Percentiles rank a stretch among this genome's conserved stretches.
Evolutionary conservation across 345 rosid genomes (phyloP).

Genomic region (Eucalyptus sp.): DNA sequence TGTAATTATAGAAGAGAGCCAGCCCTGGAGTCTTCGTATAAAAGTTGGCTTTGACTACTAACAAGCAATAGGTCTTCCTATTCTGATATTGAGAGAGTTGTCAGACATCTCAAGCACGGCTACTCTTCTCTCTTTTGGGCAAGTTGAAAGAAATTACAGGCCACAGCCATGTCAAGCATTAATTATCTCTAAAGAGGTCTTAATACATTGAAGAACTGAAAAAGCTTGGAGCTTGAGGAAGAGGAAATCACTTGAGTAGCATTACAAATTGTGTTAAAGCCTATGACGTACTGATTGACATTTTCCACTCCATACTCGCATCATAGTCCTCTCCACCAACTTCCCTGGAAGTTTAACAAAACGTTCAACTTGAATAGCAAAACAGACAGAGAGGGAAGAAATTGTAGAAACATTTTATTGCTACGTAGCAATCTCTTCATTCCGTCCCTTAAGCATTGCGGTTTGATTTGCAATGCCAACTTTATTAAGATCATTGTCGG

Average conservation of each 20-base stretch:
- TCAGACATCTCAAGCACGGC: background rate
- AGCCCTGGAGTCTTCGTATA: background rate
- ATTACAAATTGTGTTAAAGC: constrained; percentile 90
- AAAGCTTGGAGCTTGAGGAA: background rate
- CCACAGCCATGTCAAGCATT: background rate
- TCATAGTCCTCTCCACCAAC: constrained; percentile 69
- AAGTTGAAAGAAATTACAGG: background rate
- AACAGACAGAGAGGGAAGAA: background rate
- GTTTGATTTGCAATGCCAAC: constrained; percentile 95
- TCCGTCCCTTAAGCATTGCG: constrained; percentile 93
- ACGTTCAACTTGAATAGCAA: background rate
- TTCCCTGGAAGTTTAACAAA: constrained; percentile 35
- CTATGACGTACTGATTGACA: constrained; percentile 57
- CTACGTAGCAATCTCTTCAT: constrained; percentile 77
- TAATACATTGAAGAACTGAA: background rate
- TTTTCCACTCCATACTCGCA: constrained; percentile 70
- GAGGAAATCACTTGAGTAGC: constrained; percentile 56
- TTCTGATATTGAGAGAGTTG: background rate
- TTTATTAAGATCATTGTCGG: constrained; percentile 61
- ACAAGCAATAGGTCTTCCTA: background rate
- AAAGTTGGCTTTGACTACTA: background rate
- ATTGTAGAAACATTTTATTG: background rate
- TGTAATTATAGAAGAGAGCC: background rate
- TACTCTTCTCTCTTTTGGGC: background rate
- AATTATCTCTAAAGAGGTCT: background rate